These are phyloP conservation scores for Sanghuangporus baumii DNA, from an alignment of 1,284 basidiomycete species.

Conservation along the genomic window DNA sequence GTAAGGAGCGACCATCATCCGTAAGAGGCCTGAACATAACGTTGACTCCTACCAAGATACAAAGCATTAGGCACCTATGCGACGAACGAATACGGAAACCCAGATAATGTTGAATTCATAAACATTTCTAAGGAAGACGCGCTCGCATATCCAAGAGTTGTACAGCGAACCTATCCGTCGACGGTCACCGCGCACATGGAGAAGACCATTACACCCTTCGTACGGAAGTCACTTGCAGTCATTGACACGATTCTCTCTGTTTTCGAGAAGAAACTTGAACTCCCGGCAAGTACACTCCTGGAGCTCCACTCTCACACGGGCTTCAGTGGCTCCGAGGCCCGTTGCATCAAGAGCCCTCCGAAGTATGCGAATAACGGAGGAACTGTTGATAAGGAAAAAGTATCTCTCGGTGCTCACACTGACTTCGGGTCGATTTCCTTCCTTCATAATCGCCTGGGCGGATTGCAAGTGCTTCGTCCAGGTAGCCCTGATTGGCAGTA, in stretches of 20 bases:
- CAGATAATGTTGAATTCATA: conserved; percentile 59
- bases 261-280: conserved; percentile 51
- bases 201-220: conserved; percentile 46
- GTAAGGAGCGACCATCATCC: conserved; percentile 32
- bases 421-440: conserved; percentile 48
- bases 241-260: conserved; percentile 48
- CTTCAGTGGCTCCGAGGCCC: conserved; percentile 52
- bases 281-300: conserved; percentile 45
- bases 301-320: conserved; percentile 41
- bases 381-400: conserved; percentile 19
- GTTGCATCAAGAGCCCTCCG: conserved; percentile 42
- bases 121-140: conserved; percentile 66
- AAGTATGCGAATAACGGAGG: not conserved
- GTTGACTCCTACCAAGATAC: conserved; percentile 37
- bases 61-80: conserved; percentile 58
- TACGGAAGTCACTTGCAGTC: conserved; percentile 50
- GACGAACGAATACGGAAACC: conserved; percentile 50
- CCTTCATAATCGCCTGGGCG: conserved; percentile 65
- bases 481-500: conserved; percentile 62
- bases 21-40: not conserved
- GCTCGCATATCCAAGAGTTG: conserved; percentile 46
- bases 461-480: conserved; percentile 63
- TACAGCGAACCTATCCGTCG: conserved; percentile 50
- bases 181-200: conserved; percentile 47
- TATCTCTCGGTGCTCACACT: conserved; percentile 47